Base-by-base conservation (phyloP, 2,329 filamentous ascomycete genomes). In the Paecilomyces niveus region DNA sequence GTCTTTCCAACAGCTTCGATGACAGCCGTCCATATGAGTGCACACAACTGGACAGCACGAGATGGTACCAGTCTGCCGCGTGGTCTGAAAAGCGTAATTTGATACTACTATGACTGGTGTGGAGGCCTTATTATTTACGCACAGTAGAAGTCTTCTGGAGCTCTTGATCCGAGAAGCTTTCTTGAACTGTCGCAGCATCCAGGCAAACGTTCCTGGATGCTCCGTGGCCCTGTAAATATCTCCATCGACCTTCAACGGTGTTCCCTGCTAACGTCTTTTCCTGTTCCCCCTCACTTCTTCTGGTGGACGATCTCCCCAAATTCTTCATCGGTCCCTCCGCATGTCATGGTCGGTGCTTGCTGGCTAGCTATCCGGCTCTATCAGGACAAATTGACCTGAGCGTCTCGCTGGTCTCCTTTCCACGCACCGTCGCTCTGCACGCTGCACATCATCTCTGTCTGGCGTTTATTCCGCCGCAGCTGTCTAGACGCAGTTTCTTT, bases 391-490 rank as follows among this genome's bases (percentile, higher is more conserved):
- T 31, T n/a, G 31, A 31, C 6, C 39, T 54, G 35, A 11, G 51
- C 53, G 51, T 55, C 53, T 51, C 39, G 39, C 51, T 33, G 45
- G 29, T 54, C 54, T 49, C 57, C 54, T 63, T 61, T 61, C 61
- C 60, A 63, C 63, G 61, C 62, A 63, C 62, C 56, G 33, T 35
- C 26, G 33, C 11, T 49, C 62, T 66, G 62, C 66, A 65, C 63
- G 57, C 64, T 68, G 67, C 66, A 68, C 60, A 68, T 69, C 68
- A 69, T 70, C 59, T 58, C 56, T 57, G 21, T 29, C 22, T 54
- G 18, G 33, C 49, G 55, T 57, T 21, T 33, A 53, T 39, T 31
- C 39, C 9, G 35, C 55, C n/a, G n/a, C n/a, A 56, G 39, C 55
- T 52, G 51, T 51, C 51, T 56, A 45, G 54, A 39, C 21, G 18